Evolutionary conservation across 495 filamentous ascomycete species (phyloP).

Genomic region (Daldinia bambusicola): DNA sequence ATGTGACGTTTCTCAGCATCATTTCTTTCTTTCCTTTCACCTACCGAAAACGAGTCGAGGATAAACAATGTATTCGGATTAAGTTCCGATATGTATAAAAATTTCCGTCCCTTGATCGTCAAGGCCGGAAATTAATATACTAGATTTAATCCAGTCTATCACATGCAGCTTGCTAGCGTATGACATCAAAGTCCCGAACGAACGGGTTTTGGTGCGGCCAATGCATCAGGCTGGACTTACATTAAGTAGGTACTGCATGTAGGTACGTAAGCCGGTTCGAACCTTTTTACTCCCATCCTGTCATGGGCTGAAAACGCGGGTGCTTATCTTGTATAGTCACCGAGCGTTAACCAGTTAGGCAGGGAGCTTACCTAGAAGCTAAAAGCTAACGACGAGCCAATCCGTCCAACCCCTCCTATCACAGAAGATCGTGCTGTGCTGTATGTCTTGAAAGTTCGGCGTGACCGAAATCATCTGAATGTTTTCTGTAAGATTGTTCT

Average conservation of each 20-base stretch:
- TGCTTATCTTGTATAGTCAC: slow-evolving; percentile 10
- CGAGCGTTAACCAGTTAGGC: too few relatives aligned
- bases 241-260: not conserved
- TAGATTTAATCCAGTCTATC: not conserved
- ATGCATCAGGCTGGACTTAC: not conserved
- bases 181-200: slow-evolving; percentile 7
- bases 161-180: not conserved
- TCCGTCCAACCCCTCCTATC: slow-evolving; percentile 11
- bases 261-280: not conserved
- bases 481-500: slow-evolving; percentile 9
- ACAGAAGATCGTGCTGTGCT: not conserved
- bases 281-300: not conserved
- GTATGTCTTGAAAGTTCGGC: slow-evolving; percentile 34
- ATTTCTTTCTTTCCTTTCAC: not conserved
- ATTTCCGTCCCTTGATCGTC: not conserved
- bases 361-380: not conserved
- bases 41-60: not conserved
- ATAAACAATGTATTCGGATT: too few relatives aligned
- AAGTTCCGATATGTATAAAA: not conserved
- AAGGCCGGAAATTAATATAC: not conserved
- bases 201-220: not conserved
- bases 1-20: not conserved
- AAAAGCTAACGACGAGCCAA: not conserved
- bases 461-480: slow-evolving; percentile 20
- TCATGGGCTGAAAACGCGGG: not conserved